Evolutionary conservation across 2,329 filamentous ascomycete genomes (phyloP), one percentile per base, ranked within the genome.

Genomic region (Dichotomopilus funicola): DNA sequence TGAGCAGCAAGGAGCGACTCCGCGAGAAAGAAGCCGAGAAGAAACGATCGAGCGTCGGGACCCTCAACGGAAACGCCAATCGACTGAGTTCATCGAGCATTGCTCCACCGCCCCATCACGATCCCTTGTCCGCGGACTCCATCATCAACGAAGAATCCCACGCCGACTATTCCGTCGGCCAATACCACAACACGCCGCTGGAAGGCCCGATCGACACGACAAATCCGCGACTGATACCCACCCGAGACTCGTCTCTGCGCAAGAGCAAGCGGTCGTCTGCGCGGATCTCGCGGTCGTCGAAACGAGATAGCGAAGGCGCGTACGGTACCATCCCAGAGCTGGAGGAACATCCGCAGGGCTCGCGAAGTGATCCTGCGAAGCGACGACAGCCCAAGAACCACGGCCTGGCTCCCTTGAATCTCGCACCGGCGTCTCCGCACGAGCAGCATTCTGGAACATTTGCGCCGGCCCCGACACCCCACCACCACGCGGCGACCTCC

Each of bases 1-100:
- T 87, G 84, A 84, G 79, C 71, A 89, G 86, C 46, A 85, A 81
- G 65, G 86, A 89, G 67, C 77, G 78, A 35, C 71, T 89, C 46
- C 77, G 80, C 46, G 81, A 83, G 51, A 83, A 78, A 61, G 84
- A 87, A 59, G 71, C 72, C 4, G 83, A 87, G 60, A 79, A 79
- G 62, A 86, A 81, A 64, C 77, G 83, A 42, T 64, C 72, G n/a
- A 77, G 71, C 61, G 62, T 72, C 58, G 72, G 73, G 48, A 64
- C 71, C 40, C 66, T 70, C 31, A 72, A 71, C 49, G 70, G 71
- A 45, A 73, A 69, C 57, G 66, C 67, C 6, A 78, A 70, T 60
- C 75, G 68, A 38, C 68, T 68, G 45, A 66, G 62, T 36, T 60
- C 57, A 64, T 52, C 57, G 1, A 65, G 68, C 42, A 68, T 65